Evolutionary conservation across 108 stramenopile species (phyloP).

Genomic region (Hondaea fermentalgiana): DNA sequence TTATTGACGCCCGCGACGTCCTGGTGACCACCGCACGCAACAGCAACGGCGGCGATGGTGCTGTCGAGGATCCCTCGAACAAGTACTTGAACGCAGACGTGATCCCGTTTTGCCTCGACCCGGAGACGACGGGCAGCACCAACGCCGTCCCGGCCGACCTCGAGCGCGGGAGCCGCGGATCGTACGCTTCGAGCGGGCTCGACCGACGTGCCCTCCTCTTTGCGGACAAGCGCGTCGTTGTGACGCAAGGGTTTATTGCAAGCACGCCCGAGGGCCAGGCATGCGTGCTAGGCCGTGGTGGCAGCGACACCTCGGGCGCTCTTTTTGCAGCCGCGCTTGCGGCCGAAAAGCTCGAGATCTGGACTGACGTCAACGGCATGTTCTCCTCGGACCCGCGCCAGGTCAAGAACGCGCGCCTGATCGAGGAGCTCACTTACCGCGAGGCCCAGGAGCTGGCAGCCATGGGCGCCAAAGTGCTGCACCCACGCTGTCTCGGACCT

Average conservation of each 20-base stretch:
- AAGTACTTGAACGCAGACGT: not conserved
- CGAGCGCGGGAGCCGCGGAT: not conserved
- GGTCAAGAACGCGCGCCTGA: constrained; percentile 71
- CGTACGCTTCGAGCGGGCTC: not conserved
- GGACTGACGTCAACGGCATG: constrained; percentile 99
- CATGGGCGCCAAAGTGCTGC: constrained; percentile 93
- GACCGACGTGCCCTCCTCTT: not conserved
- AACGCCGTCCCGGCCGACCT: not conserved
- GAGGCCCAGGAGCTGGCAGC: constrained; percentile 95
- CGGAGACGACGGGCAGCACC: not conserved
- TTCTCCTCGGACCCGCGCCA: constrained; percentile 82
- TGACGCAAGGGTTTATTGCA: constrained; percentile 22
- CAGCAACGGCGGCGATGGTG: not conserved
- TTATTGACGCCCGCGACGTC: constrained; percentile 11
- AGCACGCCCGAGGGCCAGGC: constrained; percentile 12
- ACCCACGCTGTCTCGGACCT: constrained; percentile 45
- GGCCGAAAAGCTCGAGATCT: constrained; percentile 40
- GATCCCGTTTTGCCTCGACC: not conserved
- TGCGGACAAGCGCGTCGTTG: not conserved
- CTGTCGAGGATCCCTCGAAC: not conserved
- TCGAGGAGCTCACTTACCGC: constrained; percentile 72
- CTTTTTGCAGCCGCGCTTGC: not conserved
- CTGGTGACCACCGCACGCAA: not conserved
- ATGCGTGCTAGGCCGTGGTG: constrained; percentile 18
- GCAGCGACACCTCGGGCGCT: not conserved